Evolutionary conservation across 306 rosid genomes (phyloP), one percentile per base, ranked within the genome.

Genomic region (Rosa chinensis): DNA sequence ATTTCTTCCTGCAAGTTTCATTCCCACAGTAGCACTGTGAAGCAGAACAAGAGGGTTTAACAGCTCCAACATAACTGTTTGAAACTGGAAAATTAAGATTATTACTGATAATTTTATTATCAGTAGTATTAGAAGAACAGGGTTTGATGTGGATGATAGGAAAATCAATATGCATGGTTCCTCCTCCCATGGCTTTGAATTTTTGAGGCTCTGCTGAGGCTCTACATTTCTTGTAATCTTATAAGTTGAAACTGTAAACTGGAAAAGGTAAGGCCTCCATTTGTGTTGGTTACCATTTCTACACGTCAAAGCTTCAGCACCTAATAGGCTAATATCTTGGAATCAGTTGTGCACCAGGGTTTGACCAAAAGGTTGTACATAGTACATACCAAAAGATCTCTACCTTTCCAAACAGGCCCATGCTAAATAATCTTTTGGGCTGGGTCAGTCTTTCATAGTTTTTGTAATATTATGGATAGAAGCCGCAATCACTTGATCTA

Each of bases 181-280:
- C 91, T 69, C 89, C 89, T 69, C 86, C 87, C 91, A 87, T 89
- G n/a, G 79, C 68, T 72, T 44, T 55, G 42, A 63, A 1, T 2
- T 70, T 45, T 55, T 71, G 21, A 45, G 3, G 32, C 23, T 37
- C 20, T 59, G 14, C 40, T 43, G 59, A 47, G 4, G 12, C 44
- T 39, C 48, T 58, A 8, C 40, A 18, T 20, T 5, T 64, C 35
- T 49, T 1, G 63, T 50, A 53, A 14, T 53, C 70, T 44, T 55
- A 55, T 32, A 5, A 49, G 58, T 17, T 63, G 49, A 77, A 66
- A 14, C 32, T 3, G 28, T 2, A 72, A 73, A 53, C 4, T 0
- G 12, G 42, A 53, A 52, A 53, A 53, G 0, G 1, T 10, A 37
- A 5, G 48, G 77, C 66, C 17, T 12, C 21, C 3, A 3, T 73